phyloP scores from a whole-genome alignment of 306 rosid genomes.

The Dalbergia oliveri region DNA sequence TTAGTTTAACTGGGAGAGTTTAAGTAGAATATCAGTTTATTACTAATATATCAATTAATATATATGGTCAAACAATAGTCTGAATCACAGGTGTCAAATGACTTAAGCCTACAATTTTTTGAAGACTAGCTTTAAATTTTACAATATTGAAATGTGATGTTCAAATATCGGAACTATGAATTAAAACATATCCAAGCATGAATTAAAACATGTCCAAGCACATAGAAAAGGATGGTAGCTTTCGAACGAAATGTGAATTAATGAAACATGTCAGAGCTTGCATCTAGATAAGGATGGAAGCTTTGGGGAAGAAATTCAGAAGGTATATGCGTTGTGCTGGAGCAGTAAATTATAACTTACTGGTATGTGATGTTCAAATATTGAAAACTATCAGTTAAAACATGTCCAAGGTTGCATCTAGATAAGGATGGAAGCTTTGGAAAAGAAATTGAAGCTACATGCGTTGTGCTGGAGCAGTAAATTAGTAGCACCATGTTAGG shows the following conservation, averaged over 20 bases:
- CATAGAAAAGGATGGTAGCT: neutral
- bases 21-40: too few relatives aligned
- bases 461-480: conserved; percentile 5
- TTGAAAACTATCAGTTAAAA: too few relatives aligned
- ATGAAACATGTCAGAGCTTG: too few relatives aligned
- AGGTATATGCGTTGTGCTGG: neutral
- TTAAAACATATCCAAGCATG: neutral
- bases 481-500: conserved; percentile 20
- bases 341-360: conserved; percentile 20
- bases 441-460: neutral
- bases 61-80: too few relatives aligned
- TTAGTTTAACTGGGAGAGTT: too few relatives aligned
- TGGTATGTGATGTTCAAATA: too few relatives aligned
- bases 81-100: too few relatives aligned
- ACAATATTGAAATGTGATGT: too few relatives aligned
- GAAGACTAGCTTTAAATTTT: too few relatives aligned
- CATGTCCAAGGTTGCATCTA: neutral
- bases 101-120: too few relatives aligned
- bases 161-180: neutral
- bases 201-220: neutral
- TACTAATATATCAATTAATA: too few relatives aligned
- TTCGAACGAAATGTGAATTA: too few relatives aligned
- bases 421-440: neutral
- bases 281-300: neutral
- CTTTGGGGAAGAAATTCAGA: neutral